Conservation (phyloP, 2,329 filamentous ascomycete genomes). For the Helicocarpus griseus region DNA sequence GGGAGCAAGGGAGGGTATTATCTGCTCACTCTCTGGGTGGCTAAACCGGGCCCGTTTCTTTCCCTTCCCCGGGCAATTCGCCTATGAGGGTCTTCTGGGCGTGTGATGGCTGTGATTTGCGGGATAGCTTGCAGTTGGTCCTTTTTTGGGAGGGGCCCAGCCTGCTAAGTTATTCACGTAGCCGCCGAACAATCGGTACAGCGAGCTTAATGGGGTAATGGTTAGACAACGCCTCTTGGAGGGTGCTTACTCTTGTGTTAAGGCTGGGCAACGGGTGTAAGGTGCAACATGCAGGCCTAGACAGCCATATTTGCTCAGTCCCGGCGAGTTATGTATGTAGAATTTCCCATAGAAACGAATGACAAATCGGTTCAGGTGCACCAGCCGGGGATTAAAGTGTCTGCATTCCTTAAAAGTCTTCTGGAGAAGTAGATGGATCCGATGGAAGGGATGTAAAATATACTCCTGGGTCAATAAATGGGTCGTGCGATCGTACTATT, state of each 20-base stretch:
- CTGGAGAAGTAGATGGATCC: not conserved
- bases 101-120: conserved; percentile 9
- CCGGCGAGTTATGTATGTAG: not conserved
- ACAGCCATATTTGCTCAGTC: not conserved
- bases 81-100: not conserved
- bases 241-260: not conserved
- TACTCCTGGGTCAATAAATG: not conserved
- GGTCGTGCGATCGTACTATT: not conserved
- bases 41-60: not conserved
- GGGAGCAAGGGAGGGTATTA: not conserved
- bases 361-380: not conserved
- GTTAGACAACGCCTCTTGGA: not conserved
- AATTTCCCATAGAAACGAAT: not conserved
- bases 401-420: not conserved
- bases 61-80: conserved; percentile 3
- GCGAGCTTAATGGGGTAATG: not conserved
- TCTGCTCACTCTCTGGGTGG: not conserved
- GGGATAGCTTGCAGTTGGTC: conserved; percentile 1
- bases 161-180: conserved; percentile 1
- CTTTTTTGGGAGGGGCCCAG: not conserved
- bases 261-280: not conserved
- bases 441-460: not conserved
- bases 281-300: not conserved
- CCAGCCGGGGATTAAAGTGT: not conserved
- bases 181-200: not conserved